phyloP scores from a whole-genome alignment of 2,329 filamentous ascomycete species.

The Fusarium dlaminii region DNA sequence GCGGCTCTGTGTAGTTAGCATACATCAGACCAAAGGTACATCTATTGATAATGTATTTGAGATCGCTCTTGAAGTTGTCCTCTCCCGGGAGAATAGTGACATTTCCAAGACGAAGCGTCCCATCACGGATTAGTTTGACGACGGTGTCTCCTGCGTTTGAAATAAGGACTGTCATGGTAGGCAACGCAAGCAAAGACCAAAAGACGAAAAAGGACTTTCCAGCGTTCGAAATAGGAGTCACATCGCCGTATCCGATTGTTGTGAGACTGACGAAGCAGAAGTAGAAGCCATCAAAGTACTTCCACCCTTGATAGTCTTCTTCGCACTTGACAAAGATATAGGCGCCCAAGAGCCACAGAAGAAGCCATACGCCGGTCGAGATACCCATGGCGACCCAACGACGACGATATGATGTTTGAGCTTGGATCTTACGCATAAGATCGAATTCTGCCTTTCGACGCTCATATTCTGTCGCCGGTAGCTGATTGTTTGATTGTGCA shows the following conservation, averaged over 20 bases:
- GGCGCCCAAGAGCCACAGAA: slow-evolving; percentile 85
- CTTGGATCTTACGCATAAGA: slow-evolving; percentile 84
- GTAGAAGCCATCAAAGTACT: slow-evolving; percentile 84
- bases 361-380: slow-evolving; percentile 73
- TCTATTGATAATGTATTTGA: slow-evolving; percentile 55
- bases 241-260: slow-evolving; percentile 89
- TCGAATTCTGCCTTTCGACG: slow-evolving; percentile 77
- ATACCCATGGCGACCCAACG: slow-evolving; percentile 78
- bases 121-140: slow-evolving; percentile 68
- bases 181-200: slow-evolving; percentile 86
- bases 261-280: slow-evolving; percentile 85
- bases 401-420: slow-evolving; percentile 69
- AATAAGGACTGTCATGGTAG: slow-evolving; percentile 88
- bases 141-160: slow-evolving; percentile 87
- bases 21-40: slow-evolving; percentile 58
- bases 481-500: slow-evolving; percentile 4
- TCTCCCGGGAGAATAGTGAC: slow-evolving; percentile 70
- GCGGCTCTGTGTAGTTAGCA: slow-evolving; percentile 12
- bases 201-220: slow-evolving; percentile 92
- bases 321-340: slow-evolving; percentile 72
- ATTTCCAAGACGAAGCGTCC: slow-evolving; percentile 65
- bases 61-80: slow-evolving; percentile 55
- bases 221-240: slow-evolving; percentile 78
- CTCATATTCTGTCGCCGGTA: slow-evolving; percentile 57
- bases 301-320: slow-evolving; percentile 66